These are phyloP conservation scores for Friedmanniomyces simplex DNA, from an alignment of 495 filamentous ascomycete genomes.

Conservation along the genomic window DNA sequence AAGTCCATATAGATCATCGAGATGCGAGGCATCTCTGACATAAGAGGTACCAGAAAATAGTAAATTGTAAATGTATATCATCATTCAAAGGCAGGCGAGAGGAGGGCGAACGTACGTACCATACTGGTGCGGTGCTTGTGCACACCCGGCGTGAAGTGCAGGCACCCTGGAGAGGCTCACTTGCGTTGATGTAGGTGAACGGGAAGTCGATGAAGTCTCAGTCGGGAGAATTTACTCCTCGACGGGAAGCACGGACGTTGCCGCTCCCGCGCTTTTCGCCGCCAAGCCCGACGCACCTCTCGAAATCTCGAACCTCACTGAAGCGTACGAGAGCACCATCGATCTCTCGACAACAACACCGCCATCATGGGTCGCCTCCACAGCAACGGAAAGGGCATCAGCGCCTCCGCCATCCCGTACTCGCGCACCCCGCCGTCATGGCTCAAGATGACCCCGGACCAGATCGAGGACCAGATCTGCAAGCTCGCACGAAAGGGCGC, in stretches of 20 bases:
- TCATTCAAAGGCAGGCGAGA: slow-evolving; percentile 5
- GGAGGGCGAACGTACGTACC: neutral
- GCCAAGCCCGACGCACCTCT: slow-evolving; percentile 1
- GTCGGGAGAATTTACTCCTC: no score
- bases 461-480: slow-evolving; percentile 97
- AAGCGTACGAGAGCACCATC: neutral
- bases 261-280: no score
- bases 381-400: slow-evolving; percentile 98
- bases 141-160: no score
- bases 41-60: slow-evolving; percentile 39
- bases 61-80: slow-evolving; percentile 25
- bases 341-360: slow-evolving; percentile 23
- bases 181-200: no score
- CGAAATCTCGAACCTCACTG: neutral
- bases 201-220: no score
- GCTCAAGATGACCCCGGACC: slow-evolving; percentile 82
- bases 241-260: no score
- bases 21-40: slow-evolving; percentile 22
- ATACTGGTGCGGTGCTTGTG: neutral
- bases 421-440: slow-evolving; percentile 82
- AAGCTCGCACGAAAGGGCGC: slow-evolving; percentile 96
- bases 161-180: no score
- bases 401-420: slow-evolving; percentile 89
- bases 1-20: slow-evolving; percentile 36
- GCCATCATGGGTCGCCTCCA: slow-evolving; percentile 93